Conservation (phyloP, 2,329 filamentous ascomycete species). For the Pochonia chlamydosporia region DNA sequence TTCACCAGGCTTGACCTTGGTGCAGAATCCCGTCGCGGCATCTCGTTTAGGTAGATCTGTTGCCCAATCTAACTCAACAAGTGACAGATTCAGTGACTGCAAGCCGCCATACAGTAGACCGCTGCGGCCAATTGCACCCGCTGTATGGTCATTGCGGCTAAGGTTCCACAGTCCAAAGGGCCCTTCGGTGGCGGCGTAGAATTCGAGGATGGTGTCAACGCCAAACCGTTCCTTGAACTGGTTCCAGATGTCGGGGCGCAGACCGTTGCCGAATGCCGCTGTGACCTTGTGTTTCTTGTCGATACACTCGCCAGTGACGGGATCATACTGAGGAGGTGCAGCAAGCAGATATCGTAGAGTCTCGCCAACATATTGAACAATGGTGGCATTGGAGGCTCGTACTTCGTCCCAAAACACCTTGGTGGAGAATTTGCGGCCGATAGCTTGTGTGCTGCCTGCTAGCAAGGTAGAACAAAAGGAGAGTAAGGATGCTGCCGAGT, state of each 20-base stretch:
- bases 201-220: slow-evolving; percentile 68
- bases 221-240: slow-evolving; percentile 76
- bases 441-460: slow-evolving; percentile 58
- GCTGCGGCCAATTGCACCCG: slow-evolving; percentile 72
- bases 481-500: slow-evolving; percentile 70
- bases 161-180: slow-evolving; percentile 66
- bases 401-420: slow-evolving; percentile 72
- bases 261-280: slow-evolving; percentile 75
- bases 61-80: slow-evolving; percentile 67
- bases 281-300: slow-evolving; percentile 71
- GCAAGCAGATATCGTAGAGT: slow-evolving; percentile 77
- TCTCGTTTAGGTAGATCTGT: slow-evolving; percentile 65
- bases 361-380: slow-evolving; percentile 84
- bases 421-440: slow-evolving; percentile 75
- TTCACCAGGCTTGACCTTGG: slow-evolving; percentile 49
- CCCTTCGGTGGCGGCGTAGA: slow-evolving; percentile 76
- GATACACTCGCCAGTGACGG: slow-evolving; percentile 57
- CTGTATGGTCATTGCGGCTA: slow-evolving; percentile 63
- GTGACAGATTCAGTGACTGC: slow-evolving; percentile 41
- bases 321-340: slow-evolving; percentile 56
- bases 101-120: slow-evolving; percentile 56
- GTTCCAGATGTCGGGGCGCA: slow-evolving; percentile 82
- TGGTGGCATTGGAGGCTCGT: slow-evolving; percentile 62
- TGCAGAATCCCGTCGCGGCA: slow-evolving; percentile 63
- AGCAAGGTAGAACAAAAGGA: slow-evolving; percentile 58